A percentile compares a stretch with the other conserved stretches of the same genome.
Conservation (phyloP, 805 yeast genomes). For the Dipodascopsis tothii region DNA sequence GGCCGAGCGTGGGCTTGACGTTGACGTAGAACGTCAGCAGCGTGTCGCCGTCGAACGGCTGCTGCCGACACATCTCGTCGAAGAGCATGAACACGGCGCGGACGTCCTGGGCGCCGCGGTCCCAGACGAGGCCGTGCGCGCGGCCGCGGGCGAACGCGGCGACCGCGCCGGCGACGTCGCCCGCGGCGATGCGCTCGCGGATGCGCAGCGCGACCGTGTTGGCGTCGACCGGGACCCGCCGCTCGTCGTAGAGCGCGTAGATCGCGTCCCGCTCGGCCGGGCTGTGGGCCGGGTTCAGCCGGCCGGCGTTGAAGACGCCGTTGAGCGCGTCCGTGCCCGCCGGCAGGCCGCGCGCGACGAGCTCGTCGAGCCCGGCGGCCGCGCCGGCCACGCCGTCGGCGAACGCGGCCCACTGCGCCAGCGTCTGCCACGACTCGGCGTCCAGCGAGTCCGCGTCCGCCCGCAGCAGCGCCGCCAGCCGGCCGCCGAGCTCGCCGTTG, state of each 20-base stretch:
- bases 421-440: constrained; percentile 33
- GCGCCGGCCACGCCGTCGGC: constrained; percentile 14
- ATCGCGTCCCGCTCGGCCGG: constrained; percentile 7
- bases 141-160: constrained; percentile 14
- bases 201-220: constrained; percentile 17
- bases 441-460: constrained; percentile 16
- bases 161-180: constrained; percentile 15
- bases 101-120: constrained; percentile 20
- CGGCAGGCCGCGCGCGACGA: constrained; percentile 10
- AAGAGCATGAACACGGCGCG: constrained; percentile 23
- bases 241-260: constrained; percentile 3
- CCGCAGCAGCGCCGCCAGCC: constrained; percentile 1
- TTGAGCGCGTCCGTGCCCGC: constrained; percentile 6
- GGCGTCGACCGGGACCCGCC: constrained; percentile 6
- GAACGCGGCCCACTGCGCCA: constrained; percentile 31
- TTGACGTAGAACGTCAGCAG: constrained; percentile 35
- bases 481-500: neutral
- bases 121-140: constrained; percentile 22
- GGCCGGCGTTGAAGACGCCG: constrained; percentile 12
- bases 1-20: constrained; percentile 37
- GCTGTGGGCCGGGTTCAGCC: constrained; percentile 4
- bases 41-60: constrained; percentile 12
- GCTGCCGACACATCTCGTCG: constrained; percentile 8
- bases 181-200: constrained; percentile 17
- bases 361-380: constrained; percentile 20